phyloP scores from a whole-genome alignment of 805 yeast genomes.

The Candida pseudoglaebosa region DNA sequence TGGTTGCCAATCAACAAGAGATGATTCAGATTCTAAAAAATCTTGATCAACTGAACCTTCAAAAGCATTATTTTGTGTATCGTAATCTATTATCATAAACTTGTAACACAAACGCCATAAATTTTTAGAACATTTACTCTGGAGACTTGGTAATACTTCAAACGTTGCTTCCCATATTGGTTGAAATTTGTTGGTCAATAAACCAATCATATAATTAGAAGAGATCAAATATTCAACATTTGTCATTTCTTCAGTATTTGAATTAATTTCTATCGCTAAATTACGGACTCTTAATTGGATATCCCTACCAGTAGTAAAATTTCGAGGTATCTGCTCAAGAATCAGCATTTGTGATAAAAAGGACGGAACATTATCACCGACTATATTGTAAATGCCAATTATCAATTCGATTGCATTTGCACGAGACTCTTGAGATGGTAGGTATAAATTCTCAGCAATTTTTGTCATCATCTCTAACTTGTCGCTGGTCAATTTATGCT shows the following conservation, averaged over 20 bases:
- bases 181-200: constrained; percentile 68
- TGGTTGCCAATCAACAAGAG: constrained; percentile 36
- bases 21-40: constrained; percentile 10
- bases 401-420: constrained; percentile 49
- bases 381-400: constrained; percentile 20
- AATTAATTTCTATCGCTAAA: constrained; percentile 43
- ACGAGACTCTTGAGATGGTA: constrained; percentile 51
- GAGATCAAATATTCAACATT: constrained; percentile 16
- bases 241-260: constrained; percentile 10
- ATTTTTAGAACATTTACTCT: constrained; percentile 23
- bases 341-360: constrained; percentile 48
- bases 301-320: constrained; percentile 69
- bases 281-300: constrained; percentile 64
- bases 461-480: constrained; percentile 12
- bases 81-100: constrained; percentile 25
- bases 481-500: neutral
- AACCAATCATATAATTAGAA: constrained; percentile 51
- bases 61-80: constrained; percentile 14
- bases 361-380: constrained; percentile 26
- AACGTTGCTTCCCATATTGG: constrained; percentile 81
- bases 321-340: constrained; percentile 71
- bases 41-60: neutral
- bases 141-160: constrained; percentile 51
- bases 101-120: constrained; percentile 55
- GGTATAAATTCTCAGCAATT: constrained; percentile 32